Percentiles rank a stretch among this genome's conserved stretches.
Evolutionary conservation across 2,329 filamentous ascomycete genomes (phyloP).

Genomic region (Biscogniauxia sp.): DNA sequence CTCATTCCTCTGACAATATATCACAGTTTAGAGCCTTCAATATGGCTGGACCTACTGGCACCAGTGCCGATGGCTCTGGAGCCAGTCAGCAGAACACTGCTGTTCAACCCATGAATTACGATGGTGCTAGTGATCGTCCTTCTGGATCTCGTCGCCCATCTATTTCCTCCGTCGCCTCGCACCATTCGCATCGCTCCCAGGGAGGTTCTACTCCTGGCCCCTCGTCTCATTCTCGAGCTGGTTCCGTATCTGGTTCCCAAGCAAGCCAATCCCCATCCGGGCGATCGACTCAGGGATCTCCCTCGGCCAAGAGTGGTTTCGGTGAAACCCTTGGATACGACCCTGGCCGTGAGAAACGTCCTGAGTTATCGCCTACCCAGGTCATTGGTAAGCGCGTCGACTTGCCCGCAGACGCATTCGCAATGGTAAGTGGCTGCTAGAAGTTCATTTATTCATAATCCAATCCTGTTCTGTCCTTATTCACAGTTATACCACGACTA

Average conservation of each 20-base stretch:
- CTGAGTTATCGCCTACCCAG: constrained; percentile 27
- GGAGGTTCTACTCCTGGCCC: constrained; percentile 8
- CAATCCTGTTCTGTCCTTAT: not conserved
- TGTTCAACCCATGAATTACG: constrained; percentile 20
- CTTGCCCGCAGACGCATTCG: constrained; percentile 56
- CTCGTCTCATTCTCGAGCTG: not conserved
- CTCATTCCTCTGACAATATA: not conserved
- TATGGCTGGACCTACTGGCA: constrained; percentile 6
- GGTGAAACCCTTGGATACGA: constrained; percentile 13
- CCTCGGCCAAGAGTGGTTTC: not conserved
- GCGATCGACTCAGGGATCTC: not conserved
- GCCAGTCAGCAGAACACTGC: constrained; percentile 6
- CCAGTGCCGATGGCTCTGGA: not conserved
- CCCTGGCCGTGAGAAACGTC: constrained; percentile 22
- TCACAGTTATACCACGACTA: constrained; percentile 10
- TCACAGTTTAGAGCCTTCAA: not conserved
- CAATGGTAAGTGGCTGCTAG: constrained; percentile 32
- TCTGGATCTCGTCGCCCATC: constrained; percentile 1
- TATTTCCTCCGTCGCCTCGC: constrained; percentile 4
- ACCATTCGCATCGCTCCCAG: constrained; percentile 7
- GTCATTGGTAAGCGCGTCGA: constrained; percentile 50
- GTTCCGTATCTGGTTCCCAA: not conserved
- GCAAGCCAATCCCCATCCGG: not conserved
- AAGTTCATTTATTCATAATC: too few relatives aligned
- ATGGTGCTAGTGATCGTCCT: constrained; percentile 20